A percentile compares a stretch with the other conserved stretches of the same genome.
These are phyloP conservation scores for Gentiana dahurica DNA, from an alignment of 257 asterid genomes.

Conservation along the genomic window DNA sequence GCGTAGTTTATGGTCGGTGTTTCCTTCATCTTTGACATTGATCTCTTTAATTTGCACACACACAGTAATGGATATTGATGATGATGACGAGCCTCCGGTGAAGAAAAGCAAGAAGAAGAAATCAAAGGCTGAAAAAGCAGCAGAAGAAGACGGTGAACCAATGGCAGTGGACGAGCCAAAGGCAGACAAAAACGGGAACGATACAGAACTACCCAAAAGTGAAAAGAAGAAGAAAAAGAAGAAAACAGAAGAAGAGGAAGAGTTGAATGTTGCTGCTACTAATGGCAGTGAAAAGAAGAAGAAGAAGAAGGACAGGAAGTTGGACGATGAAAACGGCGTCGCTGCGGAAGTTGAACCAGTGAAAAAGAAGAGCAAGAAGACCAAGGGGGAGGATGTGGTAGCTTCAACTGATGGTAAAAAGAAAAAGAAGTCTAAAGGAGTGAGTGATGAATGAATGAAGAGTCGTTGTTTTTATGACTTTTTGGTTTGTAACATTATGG, in stretches of 20 bases:
- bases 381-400: conserved; percentile 19
- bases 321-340: conserved; percentile 3
- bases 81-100: conserved; percentile 14
- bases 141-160: conserved; percentile 17
- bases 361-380: conserved; percentile 51
- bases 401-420: conserved; percentile 35
- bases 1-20: too few species aligned
- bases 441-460: too few species aligned
- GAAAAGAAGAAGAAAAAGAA: conserved; percentile 75
- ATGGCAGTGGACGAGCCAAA: conserved; percentile 37
- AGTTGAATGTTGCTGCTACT: conserved; percentile 22
- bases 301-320: conserved; percentile 41
- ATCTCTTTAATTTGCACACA: conserved; percentile 5
- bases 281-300: conserved; percentile 51
- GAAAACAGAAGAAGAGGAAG: conserved; percentile 33
- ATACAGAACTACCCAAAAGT: conserved; percentile 48
- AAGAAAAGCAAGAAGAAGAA: conserved; percentile 47
- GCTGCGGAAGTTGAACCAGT: conserved; percentile 25
- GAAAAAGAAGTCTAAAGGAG: conserved; percentile 35
- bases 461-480: too few species aligned
- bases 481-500: too few species aligned
- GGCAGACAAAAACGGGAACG: conserved; percentile 33
- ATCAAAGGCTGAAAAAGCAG: conserved; percentile 15
- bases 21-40: too few species aligned
- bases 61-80: conserved; percentile 28